These are phyloP conservation scores for Micractinium conductrix DNA, from an alignment of 139 green algal species.

Conservation along the genomic window DNA sequence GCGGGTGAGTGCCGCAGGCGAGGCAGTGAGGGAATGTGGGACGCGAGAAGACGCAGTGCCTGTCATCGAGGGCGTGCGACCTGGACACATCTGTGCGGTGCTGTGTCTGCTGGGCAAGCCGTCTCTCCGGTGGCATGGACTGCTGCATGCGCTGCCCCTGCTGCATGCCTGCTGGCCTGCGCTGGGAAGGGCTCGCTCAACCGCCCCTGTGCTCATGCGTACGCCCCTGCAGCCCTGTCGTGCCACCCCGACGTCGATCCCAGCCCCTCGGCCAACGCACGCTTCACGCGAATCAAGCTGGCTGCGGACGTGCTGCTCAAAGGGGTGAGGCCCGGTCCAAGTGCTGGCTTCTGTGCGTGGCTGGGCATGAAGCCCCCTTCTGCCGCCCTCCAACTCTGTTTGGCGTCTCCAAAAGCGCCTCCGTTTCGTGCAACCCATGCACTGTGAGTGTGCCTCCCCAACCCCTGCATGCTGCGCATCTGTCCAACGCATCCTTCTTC, in stretches of 20 bases:
- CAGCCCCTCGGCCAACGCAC: not conserved
- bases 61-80: not conserved
- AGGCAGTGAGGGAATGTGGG: no score
- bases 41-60: not conserved
- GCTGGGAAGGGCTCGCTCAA: no score
- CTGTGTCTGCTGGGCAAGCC: not conserved
- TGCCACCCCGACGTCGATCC: conserved; percentile 13
- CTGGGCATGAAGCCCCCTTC: not conserved
- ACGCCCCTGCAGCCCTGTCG: not conserved
- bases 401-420: not conserved
- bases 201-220: no score
- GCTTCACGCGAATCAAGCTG: conserved; percentile 2
- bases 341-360: not conserved
- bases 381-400: not conserved
- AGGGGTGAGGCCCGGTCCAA: not conserved
- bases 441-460: not conserved
- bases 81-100: not conserved
- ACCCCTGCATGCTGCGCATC: not conserved
- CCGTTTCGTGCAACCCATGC: not conserved
- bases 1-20: not conserved
- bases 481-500: not conserved
- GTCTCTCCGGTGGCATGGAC: not conserved
- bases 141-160: not conserved
- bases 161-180: not conserved
- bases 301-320: conserved; percentile 18